Evolutionary conservation across 2,329 filamentous ascomycete genomes (phyloP).

Genomic region (Chalaropsis thielavioides): DNA sequence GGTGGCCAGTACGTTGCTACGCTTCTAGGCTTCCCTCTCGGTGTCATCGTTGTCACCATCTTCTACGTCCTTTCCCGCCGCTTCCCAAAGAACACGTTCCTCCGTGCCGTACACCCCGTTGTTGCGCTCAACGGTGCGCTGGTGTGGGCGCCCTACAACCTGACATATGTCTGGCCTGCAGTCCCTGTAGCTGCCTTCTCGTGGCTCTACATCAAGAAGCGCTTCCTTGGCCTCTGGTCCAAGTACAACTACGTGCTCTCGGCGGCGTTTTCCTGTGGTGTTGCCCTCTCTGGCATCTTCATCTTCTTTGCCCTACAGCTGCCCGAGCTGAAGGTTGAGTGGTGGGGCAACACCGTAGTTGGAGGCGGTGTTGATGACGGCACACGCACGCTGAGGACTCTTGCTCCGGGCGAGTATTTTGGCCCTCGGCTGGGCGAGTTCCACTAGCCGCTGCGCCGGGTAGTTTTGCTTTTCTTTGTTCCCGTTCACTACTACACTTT

Average conservation of each 20-base stretch:
- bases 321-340: conserved; percentile 29
- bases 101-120: conserved; percentile 30
- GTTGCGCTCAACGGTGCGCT: conserved; percentile 27
- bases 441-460: neutral
- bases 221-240: conserved; percentile 27
- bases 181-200: conserved; percentile 30
- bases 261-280: conserved; percentile 35
- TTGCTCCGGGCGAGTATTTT: conserved; percentile 25
- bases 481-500: neutral
- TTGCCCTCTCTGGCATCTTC: conserved; percentile 37
- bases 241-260: conserved; percentile 41
- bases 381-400: conserved; percentile 27
- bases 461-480: neutral
- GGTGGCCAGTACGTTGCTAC: conserved; percentile 29
- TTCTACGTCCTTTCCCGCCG: conserved; percentile 23
- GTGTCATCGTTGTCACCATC: conserved; percentile 24
- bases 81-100: conserved; percentile 24
- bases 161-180: conserved; percentile 31
- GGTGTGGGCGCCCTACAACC: conserved; percentile 28
- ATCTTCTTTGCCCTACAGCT: conserved; percentile 40
- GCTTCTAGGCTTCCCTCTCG: conserved; percentile 28
- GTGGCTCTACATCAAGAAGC: conserved; percentile 30
- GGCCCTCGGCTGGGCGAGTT: conserved; percentile 21
- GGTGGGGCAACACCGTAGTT: conserved; percentile 36
- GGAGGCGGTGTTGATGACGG: conserved; percentile 30